Evolutionary conservation across 208 protist species (phyloP).

Genomic region (Acanthamoeba polyphaga): DNA sequence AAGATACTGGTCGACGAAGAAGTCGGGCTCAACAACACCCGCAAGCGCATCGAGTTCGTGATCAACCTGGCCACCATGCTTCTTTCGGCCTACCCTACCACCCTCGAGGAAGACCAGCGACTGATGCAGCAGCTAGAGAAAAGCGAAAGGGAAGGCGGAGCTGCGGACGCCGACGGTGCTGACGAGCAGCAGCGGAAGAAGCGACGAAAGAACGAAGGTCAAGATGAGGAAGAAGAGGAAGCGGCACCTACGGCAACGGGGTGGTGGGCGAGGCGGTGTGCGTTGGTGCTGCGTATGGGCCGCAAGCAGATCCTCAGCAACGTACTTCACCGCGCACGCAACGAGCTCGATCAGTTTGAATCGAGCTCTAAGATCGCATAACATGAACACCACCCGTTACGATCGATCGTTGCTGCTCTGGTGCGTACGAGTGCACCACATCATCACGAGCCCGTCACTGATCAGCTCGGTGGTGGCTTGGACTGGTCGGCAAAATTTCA

Average conservation of each 20-base stretch:
- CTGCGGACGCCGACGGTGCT: neutral
- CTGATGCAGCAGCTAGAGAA: neutral
- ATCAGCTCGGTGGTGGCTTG: too few relatives aligned
- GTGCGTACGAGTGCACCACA: too few relatives aligned
- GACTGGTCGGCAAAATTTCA: too few relatives aligned
- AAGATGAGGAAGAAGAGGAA: too few relatives aligned
- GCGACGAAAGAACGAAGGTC: neutral
- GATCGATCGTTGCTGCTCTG: too few relatives aligned
- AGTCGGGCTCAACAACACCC: neutral
- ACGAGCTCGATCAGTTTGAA: neutral
- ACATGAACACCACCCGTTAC: too few relatives aligned
- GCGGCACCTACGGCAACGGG: neutral
- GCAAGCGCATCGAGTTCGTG: neutral
- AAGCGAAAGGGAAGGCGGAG: neutral
- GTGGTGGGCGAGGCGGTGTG: neutral
- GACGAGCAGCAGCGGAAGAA: neutral
- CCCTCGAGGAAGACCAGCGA: neutral
- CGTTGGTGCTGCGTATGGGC: slow-evolving; percentile 29
- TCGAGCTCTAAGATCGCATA: too few relatives aligned
- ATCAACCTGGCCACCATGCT: neutral
- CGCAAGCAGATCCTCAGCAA: slow-evolving; percentile 14
- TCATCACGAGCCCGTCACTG: too few relatives aligned
- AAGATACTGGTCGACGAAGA: slow-evolving; percentile 4
- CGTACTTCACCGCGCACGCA: neutral
- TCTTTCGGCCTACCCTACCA: neutral